Base-by-base conservation (phyloP, 345 rosid genomes). In the Eucalyptus erythrocorys region DNA sequence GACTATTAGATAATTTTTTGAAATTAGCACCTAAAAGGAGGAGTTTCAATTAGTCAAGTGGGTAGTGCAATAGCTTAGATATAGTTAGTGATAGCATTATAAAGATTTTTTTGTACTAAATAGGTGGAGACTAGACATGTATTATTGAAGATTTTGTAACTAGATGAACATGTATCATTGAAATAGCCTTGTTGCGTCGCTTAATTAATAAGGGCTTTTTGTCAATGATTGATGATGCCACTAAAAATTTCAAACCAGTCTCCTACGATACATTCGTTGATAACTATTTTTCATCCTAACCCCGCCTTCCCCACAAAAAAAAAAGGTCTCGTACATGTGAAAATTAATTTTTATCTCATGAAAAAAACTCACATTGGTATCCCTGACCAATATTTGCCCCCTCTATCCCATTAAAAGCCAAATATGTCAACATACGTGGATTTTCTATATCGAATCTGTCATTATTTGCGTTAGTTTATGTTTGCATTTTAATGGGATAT, bases 261-360 rank as follows among this genome's bases (percentile, higher is more conserved):
- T n/a, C n/a, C n/a, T n/a, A n/a, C n/a, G n/a, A n/a, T n/a, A n/a
- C n/a, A n/a, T n/a, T n/a, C n/a, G n/a, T n/a, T n/a, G n/a, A n/a
- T n/a, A n/a, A n/a, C n/a, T n/a, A n/a, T n/a, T n/a, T n/a, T n/a
- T n/a, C n/a, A n/a, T n/a, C n/a, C n/a, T n/a, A n/a, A n/a, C n/a
- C n/a, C n/a, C n/a, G n/a, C n/a, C n/a, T n/a, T n/a, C n/a, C n/a
- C n/a, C n/a, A n/a, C n/a, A n/a, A n/a, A n/a, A n/a, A n/a, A n/a
- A n/a, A n/a, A n/a, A n/a, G 0, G 1, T 55, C 16, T 27, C 32
- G 0, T 30, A 59, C 0, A 10, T 51, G 0, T 51, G 55, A 19
- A 26, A 24, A 57, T 30, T 27, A 59, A 27, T 59, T 27, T 27
- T 59, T 4, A 17, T 0, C 34, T 13, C 32, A 13, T 3, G 24